Evolutionary conservation across 345 rosid genomes (phyloP).

Genomic region (Dipteronia sinensis): DNA sequence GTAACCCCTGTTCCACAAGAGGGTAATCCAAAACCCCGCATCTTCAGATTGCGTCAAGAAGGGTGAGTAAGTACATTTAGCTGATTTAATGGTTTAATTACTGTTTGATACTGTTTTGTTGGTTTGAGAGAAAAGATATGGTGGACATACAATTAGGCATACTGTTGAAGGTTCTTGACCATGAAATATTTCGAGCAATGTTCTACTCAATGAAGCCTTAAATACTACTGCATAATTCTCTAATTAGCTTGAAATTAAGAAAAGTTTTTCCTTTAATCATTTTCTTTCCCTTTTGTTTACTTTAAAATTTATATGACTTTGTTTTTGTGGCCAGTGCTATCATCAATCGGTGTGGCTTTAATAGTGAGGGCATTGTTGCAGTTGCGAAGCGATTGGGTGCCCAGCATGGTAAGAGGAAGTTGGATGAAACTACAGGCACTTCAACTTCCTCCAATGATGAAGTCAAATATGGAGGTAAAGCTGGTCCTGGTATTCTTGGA

Average conservation of each 20-base stretch:
- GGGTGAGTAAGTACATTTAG: constrained; percentile 47
- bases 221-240: neutral
- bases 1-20: constrained; percentile 97
- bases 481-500: constrained; percentile 99
- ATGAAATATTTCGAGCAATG: neutral
- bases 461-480: constrained; percentile 84
- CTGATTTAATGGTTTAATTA: neutral
- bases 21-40: constrained; percentile 91
- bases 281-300: neutral
- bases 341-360: constrained; percentile 93
- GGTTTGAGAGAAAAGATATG: constrained; percentile 4
- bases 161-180: neutral
- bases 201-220: neutral
- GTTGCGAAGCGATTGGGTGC: constrained; percentile 97
- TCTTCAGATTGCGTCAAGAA: constrained; percentile 81
- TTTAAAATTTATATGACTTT: neutral
- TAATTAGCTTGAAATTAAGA: neutral
- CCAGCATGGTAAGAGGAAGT: constrained; percentile 96
- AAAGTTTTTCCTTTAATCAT: neutral
- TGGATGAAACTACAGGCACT: constrained; percentile 76
- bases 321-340: constrained; percentile 66
- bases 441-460: constrained; percentile 57
- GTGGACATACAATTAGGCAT: neutral
- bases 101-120: neutral
- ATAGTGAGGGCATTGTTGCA: constrained; percentile 94